Conservation (phyloP, 192 early-diverging fungal genomes). For the Rhizophagus prolifer region DNA sequence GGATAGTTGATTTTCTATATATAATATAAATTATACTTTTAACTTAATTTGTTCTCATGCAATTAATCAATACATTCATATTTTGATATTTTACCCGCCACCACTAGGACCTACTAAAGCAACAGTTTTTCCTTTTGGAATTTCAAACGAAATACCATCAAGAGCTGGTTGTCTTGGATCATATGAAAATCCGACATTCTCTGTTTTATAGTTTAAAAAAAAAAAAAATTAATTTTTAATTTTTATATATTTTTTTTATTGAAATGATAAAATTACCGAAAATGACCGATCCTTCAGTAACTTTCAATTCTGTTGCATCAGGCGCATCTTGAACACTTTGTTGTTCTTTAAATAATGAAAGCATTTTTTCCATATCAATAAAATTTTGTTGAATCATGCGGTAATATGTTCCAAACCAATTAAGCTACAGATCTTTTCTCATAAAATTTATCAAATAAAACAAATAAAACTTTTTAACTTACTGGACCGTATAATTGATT, state of each 20-base stretch:
- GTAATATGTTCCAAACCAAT: constrained; percentile 94
- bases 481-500: constrained; percentile 89
- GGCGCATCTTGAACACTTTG: constrained; percentile 65
- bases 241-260: neutral
- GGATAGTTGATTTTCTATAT: constrained; percentile 64
- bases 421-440: constrained; percentile 52
- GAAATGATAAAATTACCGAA: constrained; percentile 52
- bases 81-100: constrained; percentile 48
- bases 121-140: constrained; percentile 69
- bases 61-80: no score
- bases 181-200: constrained; percentile 72
- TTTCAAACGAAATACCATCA: constrained; percentile 65
- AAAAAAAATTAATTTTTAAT: neutral
- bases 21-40: neutral
- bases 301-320: constrained; percentile 55
- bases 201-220: constrained; percentile 31
- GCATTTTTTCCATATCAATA: constrained; percentile 97
- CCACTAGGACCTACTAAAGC: constrained; percentile 81
- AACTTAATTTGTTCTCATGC: no score
- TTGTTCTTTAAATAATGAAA: constrained; percentile 75
- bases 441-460: no score
- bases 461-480: constrained; percentile 40
- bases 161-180: constrained; percentile 73
- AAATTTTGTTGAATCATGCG: constrained; percentile 91
- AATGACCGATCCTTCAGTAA: constrained; percentile 59